Conservation (phyloP, 768 basidiomycete genomes). For the Cystoderma amianthinum region DNA sequence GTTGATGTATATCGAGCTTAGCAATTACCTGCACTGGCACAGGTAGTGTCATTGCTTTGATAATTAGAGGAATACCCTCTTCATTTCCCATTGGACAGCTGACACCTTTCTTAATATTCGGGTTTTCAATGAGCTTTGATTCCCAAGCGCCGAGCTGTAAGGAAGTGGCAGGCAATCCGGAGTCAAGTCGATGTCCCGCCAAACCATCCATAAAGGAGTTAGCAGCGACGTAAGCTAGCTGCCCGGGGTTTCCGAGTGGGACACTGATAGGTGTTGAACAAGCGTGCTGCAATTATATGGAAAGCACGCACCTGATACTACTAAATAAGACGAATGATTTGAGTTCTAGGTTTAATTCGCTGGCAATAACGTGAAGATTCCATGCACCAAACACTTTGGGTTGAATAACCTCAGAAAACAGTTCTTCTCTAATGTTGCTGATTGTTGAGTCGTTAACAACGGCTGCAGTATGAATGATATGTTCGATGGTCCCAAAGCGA, state of each 20-base stretch:
- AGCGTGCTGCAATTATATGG: neutral
- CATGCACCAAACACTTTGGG: constrained; percentile 21
- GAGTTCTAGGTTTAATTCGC: too few species aligned
- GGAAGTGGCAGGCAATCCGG: constrained; percentile 9
- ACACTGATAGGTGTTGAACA: constrained; percentile 4
- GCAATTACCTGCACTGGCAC: constrained; percentile 14
- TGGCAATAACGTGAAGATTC: too few species aligned
- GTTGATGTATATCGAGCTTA: constrained; percentile 5
- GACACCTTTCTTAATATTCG: constrained; percentile 3
- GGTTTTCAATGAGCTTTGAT: constrained; percentile 9
- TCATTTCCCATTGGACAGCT: constrained; percentile 8
- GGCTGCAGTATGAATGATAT: constrained; percentile 21
- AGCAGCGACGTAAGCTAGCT: constrained; percentile 12
- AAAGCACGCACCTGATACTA: constrained; percentile 6
- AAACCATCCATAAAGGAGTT: constrained; percentile 13
- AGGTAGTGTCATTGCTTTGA: constrained; percentile 8
- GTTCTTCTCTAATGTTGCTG: too few species aligned
- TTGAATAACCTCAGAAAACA: too few species aligned
- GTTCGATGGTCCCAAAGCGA: constrained; percentile 14
- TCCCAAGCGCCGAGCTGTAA: constrained; percentile 15
- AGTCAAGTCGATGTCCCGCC: constrained; percentile 6
- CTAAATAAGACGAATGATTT: too few species aligned
- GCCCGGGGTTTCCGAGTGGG: constrained; percentile 12
- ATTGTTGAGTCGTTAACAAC: too few species aligned
- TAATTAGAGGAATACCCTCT: constrained; percentile 14